Evolutionary conservation across 768 basidiomycete species (phyloP), one percentile per base, ranked within the genome.

Genomic region (Postia placenta): DNA sequence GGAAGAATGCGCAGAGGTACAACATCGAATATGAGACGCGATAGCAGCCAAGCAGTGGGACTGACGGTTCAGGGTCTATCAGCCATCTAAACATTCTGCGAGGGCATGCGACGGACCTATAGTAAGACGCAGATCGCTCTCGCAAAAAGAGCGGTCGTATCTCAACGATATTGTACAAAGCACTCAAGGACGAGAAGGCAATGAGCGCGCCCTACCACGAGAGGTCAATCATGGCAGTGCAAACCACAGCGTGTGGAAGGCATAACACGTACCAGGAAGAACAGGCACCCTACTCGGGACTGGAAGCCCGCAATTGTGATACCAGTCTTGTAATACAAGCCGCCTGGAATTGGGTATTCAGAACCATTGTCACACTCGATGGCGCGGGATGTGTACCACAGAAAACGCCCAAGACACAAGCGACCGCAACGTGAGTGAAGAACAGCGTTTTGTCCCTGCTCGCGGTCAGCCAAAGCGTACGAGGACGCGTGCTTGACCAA

Each of bases 291-390:
- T n/a, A 98, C 78, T 25, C 94, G 78, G 30, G 86, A 87, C 63
- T 96, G 93, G 74, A 96, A 96, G 1, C 93, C 93, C 22, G 92
- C 88, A 53, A 96, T 95, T 3, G 80, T 85, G 17, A 78, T 69
- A 28, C 75, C 79, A 0, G 90, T 92, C 24, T 92, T 64, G 68
- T 74, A 97, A 63, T 94, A 96, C 48, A 95, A 65, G 0, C 94
- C 93, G 49, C 92, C 88, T 86, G 48, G 3, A 51, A 7, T 9
- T 19, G 9, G 38, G 36, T 36, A 26, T 20, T 5, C 48, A 14
- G 30, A 2, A 38, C 17, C 5, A 33, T 26, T 15, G 19, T 4
- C 2, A 27, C 45, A 22, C n/a, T n/a, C 7, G 11, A 9, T 11
- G 6, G 56, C 28, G 42, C 25, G 36, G 23, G 40, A 1, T 4